phyloP scores from a whole-genome alignment of 2,329 filamentous ascomycete genomes.

The Apiospora pterosperma region DNA sequence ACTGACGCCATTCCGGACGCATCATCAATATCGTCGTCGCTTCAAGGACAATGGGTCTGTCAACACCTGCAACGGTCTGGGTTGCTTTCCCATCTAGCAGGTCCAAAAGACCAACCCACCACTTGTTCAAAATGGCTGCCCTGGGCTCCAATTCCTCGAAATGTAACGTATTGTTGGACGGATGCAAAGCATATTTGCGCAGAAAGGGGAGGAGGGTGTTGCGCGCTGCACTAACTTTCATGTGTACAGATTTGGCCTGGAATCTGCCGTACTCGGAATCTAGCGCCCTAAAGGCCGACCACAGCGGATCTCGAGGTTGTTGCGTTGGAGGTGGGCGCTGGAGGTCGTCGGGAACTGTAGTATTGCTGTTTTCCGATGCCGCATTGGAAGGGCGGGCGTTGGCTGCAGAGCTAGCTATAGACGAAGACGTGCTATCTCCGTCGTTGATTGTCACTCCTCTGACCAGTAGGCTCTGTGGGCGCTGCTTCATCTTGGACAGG shows the following conservation, averaged over 20 bases:
- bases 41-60: slow-evolving; percentile 77
- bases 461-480: slow-evolving; percentile 38
- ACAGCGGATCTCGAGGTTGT: slow-evolving; percentile 47
- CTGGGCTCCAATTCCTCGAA: slow-evolving; percentile 81
- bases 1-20: slow-evolving; percentile 79
- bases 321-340: slow-evolving; percentile 11
- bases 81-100: slow-evolving; percentile 65
- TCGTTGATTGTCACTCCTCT: slow-evolving; percentile 29
- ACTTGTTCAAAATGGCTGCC: slow-evolving; percentile 78
- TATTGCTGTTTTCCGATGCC: slow-evolving; percentile 27
- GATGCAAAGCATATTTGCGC: slow-evolving; percentile 63
- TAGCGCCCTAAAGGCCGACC: slow-evolving; percentile 52
- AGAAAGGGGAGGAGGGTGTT: slow-evolving; percentile 74
- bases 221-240: slow-evolving; percentile 75
- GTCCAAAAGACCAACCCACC: slow-evolving; percentile 83
- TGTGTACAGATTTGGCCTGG: slow-evolving; percentile 64
- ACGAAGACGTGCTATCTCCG: slow-evolving; percentile 42
- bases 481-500: slow-evolving; percentile 49
- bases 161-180: slow-evolving; percentile 61
- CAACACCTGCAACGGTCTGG: slow-evolving; percentile 78
- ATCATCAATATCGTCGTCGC: slow-evolving; percentile 80
- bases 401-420: slow-evolving; percentile 41
- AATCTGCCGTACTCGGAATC: slow-evolving; percentile 55
- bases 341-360: slow-evolving; percentile 26
- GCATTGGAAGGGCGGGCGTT: slow-evolving; percentile 27